Percentiles rank a stretch among this genome's conserved stretches.
These are phyloP conservation scores for Malus asiatica DNA, from an alignment of 306 rosid genomes.

Conservation along the genomic window DNA sequence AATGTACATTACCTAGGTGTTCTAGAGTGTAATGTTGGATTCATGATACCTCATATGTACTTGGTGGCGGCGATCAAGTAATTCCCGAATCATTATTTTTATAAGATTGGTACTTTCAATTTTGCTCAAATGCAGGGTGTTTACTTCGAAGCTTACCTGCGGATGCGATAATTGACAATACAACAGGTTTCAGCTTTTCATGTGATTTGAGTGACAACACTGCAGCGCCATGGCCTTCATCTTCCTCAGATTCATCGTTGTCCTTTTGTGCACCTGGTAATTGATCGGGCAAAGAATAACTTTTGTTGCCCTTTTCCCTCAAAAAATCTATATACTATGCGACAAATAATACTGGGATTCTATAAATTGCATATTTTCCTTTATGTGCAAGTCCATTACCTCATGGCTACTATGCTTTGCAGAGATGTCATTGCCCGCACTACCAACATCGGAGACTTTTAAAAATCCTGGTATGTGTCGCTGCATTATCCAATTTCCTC, in stretches of 20 bases:
- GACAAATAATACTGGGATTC: slow-evolving; percentile 1
- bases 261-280: slow-evolving; percentile 97
- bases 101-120: slow-evolving; percentile 5
- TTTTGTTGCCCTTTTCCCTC: background rate
- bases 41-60: background rate
- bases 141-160: slow-evolving; percentile 88
- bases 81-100: background rate
- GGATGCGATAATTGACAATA: slow-evolving; percentile 75
- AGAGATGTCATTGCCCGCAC: slow-evolving; percentile 99
- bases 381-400: slow-evolving; percentile 1
- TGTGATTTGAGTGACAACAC: slow-evolving; percentile 92
- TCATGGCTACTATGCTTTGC: slow-evolving; percentile 23
- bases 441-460: slow-evolving; percentile 73
- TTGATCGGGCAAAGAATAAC: slow-evolving; percentile 3
- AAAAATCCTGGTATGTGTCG: slow-evolving; percentile 71
- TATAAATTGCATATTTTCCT: background rate
- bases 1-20: background rate
- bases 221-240: slow-evolving; percentile 95
- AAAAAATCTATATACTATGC: background rate
- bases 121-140: slow-evolving; percentile 52
- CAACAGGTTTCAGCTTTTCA: slow-evolving; percentile 76
- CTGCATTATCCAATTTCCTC: background rate
- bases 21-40: background rate
- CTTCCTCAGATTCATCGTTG: slow-evolving; percentile 70
- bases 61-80: background rate